Evolutionary conservation across 768 basidiomycete genomes (phyloP).

Genomic region (Leccinum ochraceum): DNA sequence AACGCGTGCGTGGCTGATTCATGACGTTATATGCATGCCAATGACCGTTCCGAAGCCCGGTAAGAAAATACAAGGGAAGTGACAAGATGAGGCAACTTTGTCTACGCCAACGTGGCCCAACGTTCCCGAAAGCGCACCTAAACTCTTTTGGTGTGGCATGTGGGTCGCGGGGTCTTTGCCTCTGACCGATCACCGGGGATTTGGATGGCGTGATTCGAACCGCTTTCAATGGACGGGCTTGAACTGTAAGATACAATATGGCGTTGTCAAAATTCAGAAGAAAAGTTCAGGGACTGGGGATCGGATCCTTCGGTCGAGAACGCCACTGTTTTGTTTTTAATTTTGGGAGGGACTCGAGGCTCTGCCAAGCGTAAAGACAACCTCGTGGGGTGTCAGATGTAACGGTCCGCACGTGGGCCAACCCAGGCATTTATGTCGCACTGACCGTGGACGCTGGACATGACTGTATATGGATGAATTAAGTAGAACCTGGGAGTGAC

Average conservation of each 20-base stretch:
- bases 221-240: not conserved
- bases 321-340: not conserved
- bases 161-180: not conserved
- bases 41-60: not conserved
- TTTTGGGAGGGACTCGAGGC: not conserved
- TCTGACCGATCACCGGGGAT: not conserved
- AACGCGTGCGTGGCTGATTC: not conserved
- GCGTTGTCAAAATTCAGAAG: not conserved
- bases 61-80: not conserved
- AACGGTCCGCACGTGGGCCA: not conserved
- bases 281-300: constrained; percentile 8
- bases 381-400: constrained; percentile 20
- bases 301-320: not conserved
- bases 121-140: not conserved
- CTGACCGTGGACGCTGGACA: not conserved
- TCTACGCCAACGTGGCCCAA: not conserved
- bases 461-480: not conserved
- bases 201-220: not conserved
- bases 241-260: not conserved
- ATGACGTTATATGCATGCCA: not conserved
- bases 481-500: not conserved
- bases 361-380: not conserved
- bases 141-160: not conserved
- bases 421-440: not conserved
- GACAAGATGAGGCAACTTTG: not conserved